Base-by-base conservation (phyloP, 345 rosid genomes). In the Ceriops zippeliana region DNA sequence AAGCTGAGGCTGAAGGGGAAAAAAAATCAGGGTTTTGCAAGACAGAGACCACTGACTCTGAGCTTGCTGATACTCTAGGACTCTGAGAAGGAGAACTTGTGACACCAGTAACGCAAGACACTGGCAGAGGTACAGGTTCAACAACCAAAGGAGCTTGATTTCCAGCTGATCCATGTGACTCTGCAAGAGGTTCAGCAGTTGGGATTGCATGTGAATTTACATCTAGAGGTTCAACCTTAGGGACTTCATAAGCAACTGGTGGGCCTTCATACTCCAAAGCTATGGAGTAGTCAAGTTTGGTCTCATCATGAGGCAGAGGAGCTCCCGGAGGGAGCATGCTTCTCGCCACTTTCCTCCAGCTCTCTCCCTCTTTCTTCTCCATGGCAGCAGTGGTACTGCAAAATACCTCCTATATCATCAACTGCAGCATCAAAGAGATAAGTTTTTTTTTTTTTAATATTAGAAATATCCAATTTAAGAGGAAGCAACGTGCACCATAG, bases 261-360 rank as follows among this genome's bases (percentile, higher is more conserved):
- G 97, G 96, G 34, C 98, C 99, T 2, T 69, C 69, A 69, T 90
- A 90, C 81, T 89, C 97, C 78, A 96, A 42, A 26, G 98, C 99
- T 62, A 92, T 87, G 27, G 97, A 96, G 81, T 84, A 89, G 80
- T 92, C 99, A n/a, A 87, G 86, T 52, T 84, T 78, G 4, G 83
- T 51, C 30, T 83, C 83, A 62, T 86, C 81, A 30, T 88, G 92
- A 1, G 98, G 97, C 61, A 90, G 69, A 65, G 93, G 83, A 75
- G 90, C 86, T 70, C 96, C 97, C 0, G 96, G 93, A 46, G 99
- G 99, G 66, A 95, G 96, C 96, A 91, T 90, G 73, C 88, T 86
- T 62, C 69, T 82, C 77, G 84, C 87, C 85, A 95, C 64, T 35
- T 87, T 85, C 80, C 71, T 88, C 99, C 97, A 95, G 83, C 83